Evolutionary conservation across 345 rosid species (phyloP).

Genomic region (Sisymbrium altissimum): DNA sequence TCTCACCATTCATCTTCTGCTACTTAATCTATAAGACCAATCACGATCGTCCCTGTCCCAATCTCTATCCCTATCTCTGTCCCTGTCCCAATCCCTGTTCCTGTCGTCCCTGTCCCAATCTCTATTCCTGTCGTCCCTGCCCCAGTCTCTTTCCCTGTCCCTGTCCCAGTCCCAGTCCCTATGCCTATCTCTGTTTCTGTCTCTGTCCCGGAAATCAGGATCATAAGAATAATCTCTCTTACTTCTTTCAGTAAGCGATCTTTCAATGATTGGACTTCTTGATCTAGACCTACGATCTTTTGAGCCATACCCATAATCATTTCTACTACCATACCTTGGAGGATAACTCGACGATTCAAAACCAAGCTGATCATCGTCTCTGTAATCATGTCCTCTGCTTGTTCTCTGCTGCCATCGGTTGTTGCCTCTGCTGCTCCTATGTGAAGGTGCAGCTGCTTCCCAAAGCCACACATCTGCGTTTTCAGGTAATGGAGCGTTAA

Average conservation of each 20-base stretch:
- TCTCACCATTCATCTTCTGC: conserved; percentile 30
- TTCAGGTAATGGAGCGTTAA: conserved; percentile 80
- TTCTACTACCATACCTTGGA: conserved; percentile 50
- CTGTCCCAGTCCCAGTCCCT: conserved; percentile 10
- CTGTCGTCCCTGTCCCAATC: conserved; percentile 3
- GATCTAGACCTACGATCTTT: conserved; percentile 33
- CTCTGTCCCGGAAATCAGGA: conserved; percentile 28
- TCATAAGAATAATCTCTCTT: conserved; percentile 42
- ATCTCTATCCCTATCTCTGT: neutral
- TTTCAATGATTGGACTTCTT: conserved; percentile 38
- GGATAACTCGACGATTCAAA: conserved; percentile 65
- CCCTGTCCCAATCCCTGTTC: neutral
- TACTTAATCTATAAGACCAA: conserved; percentile 28
- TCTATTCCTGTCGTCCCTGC: neutral
- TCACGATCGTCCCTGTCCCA: conserved; percentile 29
- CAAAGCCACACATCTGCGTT: conserved; percentile 71
- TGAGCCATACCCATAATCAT: conserved; percentile 36
- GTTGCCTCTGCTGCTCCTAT: conserved; percentile 39
- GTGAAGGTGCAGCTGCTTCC: conserved; percentile 48
- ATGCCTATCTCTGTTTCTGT: conserved; percentile 7
- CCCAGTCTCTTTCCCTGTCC: conserved; percentile 7
- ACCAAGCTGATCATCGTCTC: conserved; percentile 67
- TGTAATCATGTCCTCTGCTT: conserved; percentile 48
- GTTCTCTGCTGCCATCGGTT: conserved; percentile 34
- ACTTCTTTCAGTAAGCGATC: conserved; percentile 48